Base-by-base conservation (phyloP, 495 filamentous ascomycete genomes). In the Pyronema domesticum region DNA sequence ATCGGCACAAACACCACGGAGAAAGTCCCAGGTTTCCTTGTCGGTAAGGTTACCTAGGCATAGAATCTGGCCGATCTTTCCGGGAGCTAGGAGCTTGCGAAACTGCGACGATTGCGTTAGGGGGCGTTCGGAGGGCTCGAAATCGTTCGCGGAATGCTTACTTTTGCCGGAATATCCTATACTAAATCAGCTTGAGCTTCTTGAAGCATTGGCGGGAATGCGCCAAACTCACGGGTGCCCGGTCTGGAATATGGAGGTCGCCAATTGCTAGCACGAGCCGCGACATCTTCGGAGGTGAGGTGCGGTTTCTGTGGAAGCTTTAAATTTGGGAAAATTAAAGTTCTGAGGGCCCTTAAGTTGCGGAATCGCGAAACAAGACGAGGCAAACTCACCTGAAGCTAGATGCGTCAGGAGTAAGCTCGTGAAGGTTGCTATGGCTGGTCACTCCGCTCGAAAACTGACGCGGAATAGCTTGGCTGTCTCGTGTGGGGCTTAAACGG, bases 41-140 rank as follows among this genome's bases (percentile, higher is more conserved):
- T 93, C 86, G 59, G 91, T 99, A 39, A 96, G 78, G 72, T 99
- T 99, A 55, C 91, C 91, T 8, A 99, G 80, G 69, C 91, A 96
- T 57, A 99, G 79, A 46, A 88, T 96, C 69, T 99, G 91, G 57
- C 83, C 85, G 65, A 99, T 99, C 72, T 96, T 96, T 63, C 93
- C 93, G 8, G 93, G 91, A 10, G 88, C 84, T 60, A 99, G 81
- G 68, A 99, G 91, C 68, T 95, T 96, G 65, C 86, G 87, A 78
- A 99, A 99, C 89, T 96, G 69, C 36, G 46, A 48, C 13, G 44
- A 51, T 46, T 60, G 63, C 56, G 40, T 49, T 57, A 42, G 51
- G 14, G 37, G 53, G 53, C 50, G 57, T 48, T 34, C 45, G 51
- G 49, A 61, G 36, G 50, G 54, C 48, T 30, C 5, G 23, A 30